Conservation (phyloP, 2,329 filamentous ascomycete genomes). For the Cryphonectria radicalis region DNA sequence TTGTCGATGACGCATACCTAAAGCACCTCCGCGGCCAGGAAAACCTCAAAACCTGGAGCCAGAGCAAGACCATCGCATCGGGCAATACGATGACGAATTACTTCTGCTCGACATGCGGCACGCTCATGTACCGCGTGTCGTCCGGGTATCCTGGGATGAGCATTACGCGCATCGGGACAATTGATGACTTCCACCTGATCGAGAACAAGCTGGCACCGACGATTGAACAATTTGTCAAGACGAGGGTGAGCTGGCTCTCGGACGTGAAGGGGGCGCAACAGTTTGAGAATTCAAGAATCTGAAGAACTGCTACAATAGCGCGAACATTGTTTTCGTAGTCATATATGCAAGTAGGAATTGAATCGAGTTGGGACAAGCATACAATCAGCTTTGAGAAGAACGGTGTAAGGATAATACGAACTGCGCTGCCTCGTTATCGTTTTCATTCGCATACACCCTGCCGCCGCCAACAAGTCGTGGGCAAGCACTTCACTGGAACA, state of each 20-base stretch:
- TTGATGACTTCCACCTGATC: slow-evolving; percentile 63
- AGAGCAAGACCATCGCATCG: slow-evolving; percentile 51
- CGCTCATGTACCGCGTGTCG: slow-evolving; percentile 61
- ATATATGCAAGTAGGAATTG: no score
- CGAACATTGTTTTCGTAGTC: not conserved
- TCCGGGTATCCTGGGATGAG: slow-evolving; percentile 48
- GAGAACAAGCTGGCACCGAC: slow-evolving; percentile 60
- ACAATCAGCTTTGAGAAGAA: no score
- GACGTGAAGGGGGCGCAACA: not conserved
- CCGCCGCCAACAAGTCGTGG: no score
- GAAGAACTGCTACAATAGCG: not conserved
- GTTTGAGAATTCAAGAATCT: not conserved
- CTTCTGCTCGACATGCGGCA: slow-evolving; percentile 64
- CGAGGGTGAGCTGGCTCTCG: slow-evolving; percentile 55
- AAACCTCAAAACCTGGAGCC: slow-evolving; percentile 50
- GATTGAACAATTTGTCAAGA: slow-evolving; percentile 56
- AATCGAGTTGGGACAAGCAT: no score
- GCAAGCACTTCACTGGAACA: no score
- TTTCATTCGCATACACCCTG: no score
- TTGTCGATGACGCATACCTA: slow-evolving; percentile 49
- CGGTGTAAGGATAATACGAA: no score
- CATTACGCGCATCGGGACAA: slow-evolving; percentile 61
- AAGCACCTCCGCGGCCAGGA: slow-evolving; percentile 56
- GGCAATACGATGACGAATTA: slow-evolving; percentile 61
- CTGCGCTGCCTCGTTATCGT: no score